Percentiles rank a stretch among this genome's conserved stretches.
Conservation (phyloP, 441 rosid species). For the Brassica hybrid region DNA sequence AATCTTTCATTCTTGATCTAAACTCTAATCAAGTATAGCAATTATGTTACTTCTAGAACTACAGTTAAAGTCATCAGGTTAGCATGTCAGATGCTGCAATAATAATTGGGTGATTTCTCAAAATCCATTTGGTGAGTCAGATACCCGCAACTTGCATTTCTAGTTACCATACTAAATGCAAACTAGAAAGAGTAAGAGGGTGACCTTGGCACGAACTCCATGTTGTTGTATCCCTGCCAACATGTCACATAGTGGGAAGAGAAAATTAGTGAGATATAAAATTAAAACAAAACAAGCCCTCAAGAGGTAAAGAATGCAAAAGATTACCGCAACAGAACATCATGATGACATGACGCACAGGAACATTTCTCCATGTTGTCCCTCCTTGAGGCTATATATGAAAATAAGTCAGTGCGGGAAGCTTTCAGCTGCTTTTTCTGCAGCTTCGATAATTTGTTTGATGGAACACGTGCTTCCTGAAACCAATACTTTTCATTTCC, state of each 20-base stretch:
- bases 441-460: constrained; percentile 50
- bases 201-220: constrained; percentile 82
- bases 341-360: constrained; percentile 74
- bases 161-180: constrained; percentile 12
- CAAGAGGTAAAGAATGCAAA: background rate
- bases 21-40: background rate
- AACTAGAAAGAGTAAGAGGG: constrained; percentile 27
- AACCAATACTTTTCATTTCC: constrained; percentile 78
- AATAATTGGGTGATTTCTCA: background rate
- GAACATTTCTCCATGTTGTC: constrained; percentile 66
- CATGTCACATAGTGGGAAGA: constrained; percentile 30
- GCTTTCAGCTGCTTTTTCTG: constrained; percentile 77
- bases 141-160: constrained; percentile 20
- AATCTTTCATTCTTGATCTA: background rate
- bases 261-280: constrained; percentile 6
- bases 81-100: constrained; percentile 3
- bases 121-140: background rate
- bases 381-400: constrained; percentile 63
- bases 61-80: background rate
- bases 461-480: constrained; percentile 61
- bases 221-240: constrained; percentile 68
- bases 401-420: constrained; percentile 66
- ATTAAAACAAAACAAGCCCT: constrained; percentile 3
- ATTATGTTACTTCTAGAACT: background rate
- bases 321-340: constrained; percentile 74